Base-by-base conservation (phyloP, 2,329 filamentous ascomycete genomes). In the Blastomyces gilchristii region DNA sequence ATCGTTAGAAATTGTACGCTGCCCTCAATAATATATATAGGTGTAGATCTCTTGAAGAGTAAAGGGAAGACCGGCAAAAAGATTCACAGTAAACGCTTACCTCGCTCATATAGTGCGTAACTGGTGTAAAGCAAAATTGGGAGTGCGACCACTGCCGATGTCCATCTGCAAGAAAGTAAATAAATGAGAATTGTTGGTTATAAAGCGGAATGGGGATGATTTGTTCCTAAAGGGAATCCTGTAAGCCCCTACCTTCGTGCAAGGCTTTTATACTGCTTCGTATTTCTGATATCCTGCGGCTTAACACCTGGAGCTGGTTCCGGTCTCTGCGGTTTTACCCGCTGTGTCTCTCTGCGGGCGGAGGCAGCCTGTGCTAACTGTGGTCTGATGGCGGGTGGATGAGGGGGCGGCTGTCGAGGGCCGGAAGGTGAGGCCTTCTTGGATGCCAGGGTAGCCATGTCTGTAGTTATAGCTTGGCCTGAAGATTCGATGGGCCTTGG, bases 181-280 rank as follows among this genome's bases (percentile, higher is more conserved):
- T 59, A 45, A 5, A 12, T 16, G 7, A 39, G 25, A 18, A 47
- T 34, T 57, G 25, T 59, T 7, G 34, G 34, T 11, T 37, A 37
- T 11, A 37, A 37, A 37, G 8, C 7, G 34, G 34, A 9, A 37
- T 9, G 8, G 34, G 22, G 45, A 47, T 47, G n/a, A 7, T 47
- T 22, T 22, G 43, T 45, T 18, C 16, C 47, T 49, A 58, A 58
- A 22, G 9, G 31, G 22, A 60, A 49, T 22, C 8, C 28, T 16
- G 9, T 61, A n/a, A 57, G 25, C 67, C 12, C 69, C 34, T 68
- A 77, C 76, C 70, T 70, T 59, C 76, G 70, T 34, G 75, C 73
- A 64, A 73, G 72, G 63, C 65, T 63, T 64, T 76, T 77, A 66
- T 78, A 78, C 66, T 75, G 72, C 62, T 72, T 74, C n/a, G 76